These are phyloP conservation scores for Aspergillus uvarum DNA, from an alignment of 2,329 filamentous ascomycete species.

Conservation along the genomic window DNA sequence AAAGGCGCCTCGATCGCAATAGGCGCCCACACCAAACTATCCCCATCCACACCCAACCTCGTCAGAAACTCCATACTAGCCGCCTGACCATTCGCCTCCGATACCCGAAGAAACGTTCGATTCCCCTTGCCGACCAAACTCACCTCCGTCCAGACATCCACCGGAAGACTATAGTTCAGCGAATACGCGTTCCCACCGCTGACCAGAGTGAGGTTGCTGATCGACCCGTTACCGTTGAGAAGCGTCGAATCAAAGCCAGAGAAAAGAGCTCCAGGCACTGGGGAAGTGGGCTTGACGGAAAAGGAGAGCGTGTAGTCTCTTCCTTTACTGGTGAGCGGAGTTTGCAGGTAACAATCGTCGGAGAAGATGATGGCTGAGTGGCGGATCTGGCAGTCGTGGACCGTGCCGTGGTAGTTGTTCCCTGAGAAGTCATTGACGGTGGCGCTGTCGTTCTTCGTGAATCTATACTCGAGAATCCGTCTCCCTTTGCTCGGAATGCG, in stretches of 20 bases:
- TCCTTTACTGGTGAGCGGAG: conserved; percentile 54
- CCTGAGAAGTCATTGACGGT: background rate
- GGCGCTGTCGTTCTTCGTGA: background rate
- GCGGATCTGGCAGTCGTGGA: conserved; percentile 3
- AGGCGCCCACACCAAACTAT: background rate
- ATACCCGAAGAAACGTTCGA: background rate
- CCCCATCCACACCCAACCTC: background rate
- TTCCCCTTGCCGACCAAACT: background rate
- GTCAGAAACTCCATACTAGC: background rate
- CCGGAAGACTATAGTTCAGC: conserved; percentile 43
- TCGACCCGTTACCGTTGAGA: conserved; percentile 32
- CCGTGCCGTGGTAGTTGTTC: background rate
- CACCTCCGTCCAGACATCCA: conserved; percentile 33
- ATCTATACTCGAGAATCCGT: conserved; percentile 1
- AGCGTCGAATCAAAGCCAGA: conserved; percentile 47
- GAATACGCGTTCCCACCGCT: conserved; percentile 41
- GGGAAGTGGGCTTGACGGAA: conserved; percentile 36
- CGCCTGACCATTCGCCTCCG: background rate
- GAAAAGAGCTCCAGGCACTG: conserved; percentile 43
- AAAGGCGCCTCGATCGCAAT: conserved; percentile 4
- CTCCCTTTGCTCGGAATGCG: background rate
- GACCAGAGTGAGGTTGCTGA: conserved; percentile 41
- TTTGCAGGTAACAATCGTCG: conserved; percentile 45
- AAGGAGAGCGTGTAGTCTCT: conserved; percentile 56
- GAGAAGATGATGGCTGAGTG: conserved; percentile 34